Percentiles rank a stretch among this genome's conserved stretches.
phyloP scores from a whole-genome alignment of 441 rosid genomes.

The Pelargonium fulgidum region DNA sequence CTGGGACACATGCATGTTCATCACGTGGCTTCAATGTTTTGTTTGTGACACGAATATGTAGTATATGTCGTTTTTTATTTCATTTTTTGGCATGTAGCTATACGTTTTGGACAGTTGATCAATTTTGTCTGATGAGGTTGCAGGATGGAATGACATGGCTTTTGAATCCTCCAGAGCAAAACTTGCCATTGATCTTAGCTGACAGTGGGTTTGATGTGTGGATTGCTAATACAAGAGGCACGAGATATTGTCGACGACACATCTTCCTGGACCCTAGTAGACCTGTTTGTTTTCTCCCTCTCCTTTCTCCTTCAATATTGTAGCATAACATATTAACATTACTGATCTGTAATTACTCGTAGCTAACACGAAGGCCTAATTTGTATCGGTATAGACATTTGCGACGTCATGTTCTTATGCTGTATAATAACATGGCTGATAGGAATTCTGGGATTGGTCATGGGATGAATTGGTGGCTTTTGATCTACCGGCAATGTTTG shows the following conservation, averaged over 20 bases:
- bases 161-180: slow-evolving; percentile 67
- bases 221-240: slow-evolving; percentile 83
- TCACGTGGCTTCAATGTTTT: neutral
- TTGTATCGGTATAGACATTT: too few relatives aligned
- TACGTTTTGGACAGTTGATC: too few relatives aligned
- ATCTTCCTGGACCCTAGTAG: slow-evolving; percentile 38
- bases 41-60: neutral
- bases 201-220: slow-evolving; percentile 90
- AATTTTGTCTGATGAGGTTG: neutral
- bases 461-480: slow-evolving; percentile 76
- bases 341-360: too few relatives aligned
- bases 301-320: neutral
- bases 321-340: neutral
- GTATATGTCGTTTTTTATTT: neutral
- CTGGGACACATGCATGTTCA: slow-evolving; percentile 2
- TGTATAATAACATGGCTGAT: neutral
- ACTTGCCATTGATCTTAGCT: slow-evolving; percentile 75
- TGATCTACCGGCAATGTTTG: slow-evolving; percentile 74
- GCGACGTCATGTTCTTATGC: too few relatives aligned
- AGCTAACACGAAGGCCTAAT: too few relatives aligned
- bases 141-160: slow-evolving; percentile 80
- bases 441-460: slow-evolving; percentile 87
- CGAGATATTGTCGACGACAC: slow-evolving; percentile 65
- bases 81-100: neutral
- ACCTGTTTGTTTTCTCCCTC: slow-evolving; percentile 27